phyloP scores from a whole-genome alignment of 2,329 filamentous ascomycete genomes.

The Ceratocystis harringtonii region DNA sequence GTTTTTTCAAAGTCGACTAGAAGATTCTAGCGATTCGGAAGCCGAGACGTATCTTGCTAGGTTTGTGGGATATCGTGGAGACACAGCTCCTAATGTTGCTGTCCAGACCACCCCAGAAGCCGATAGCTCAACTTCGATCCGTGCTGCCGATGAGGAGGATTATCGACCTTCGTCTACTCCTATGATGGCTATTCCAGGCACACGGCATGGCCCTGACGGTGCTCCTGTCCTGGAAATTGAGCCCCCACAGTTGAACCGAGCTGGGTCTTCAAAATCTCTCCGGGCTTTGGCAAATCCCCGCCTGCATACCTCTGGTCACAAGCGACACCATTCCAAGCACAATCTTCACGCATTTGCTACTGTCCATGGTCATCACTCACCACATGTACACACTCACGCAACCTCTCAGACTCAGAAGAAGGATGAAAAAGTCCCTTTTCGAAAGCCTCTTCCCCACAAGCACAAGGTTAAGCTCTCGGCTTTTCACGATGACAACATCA shows the following conservation, averaged over 20 bases:
- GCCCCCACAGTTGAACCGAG: constrained; percentile 66
- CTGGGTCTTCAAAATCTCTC: constrained; percentile 82
- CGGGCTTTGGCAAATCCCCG: constrained; percentile 55
- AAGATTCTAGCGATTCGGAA: constrained; percentile 64
- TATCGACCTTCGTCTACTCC: constrained; percentile 45
- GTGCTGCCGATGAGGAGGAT: constrained; percentile 28
- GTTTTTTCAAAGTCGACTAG: constrained; percentile 68
- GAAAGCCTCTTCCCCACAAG: constrained; percentile 54
- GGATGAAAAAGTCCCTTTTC: constrained; percentile 16
- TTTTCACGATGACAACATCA: constrained; percentile 98
- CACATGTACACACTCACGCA: neutral
- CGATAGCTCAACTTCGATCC: constrained; percentile 4
- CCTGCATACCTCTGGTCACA: constrained; percentile 65
- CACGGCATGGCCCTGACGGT: constrained; percentile 62
- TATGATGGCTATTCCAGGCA: constrained; percentile 56
- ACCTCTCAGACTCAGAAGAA: neutral
- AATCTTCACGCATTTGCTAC: constrained; percentile 31
- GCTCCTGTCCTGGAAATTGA: constrained; percentile 87
- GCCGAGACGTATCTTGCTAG: constrained; percentile 53
- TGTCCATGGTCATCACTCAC: neutral
- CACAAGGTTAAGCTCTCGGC: constrained; percentile 59
- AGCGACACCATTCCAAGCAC: constrained; percentile 75
- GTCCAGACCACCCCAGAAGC: constrained; percentile 7
- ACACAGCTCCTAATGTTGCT: constrained; percentile 8
- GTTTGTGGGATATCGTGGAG: constrained; percentile 12